Base-by-base conservation (phyloP, 768 basidiomycete species). In the Naematelia aurantialba region DNA sequence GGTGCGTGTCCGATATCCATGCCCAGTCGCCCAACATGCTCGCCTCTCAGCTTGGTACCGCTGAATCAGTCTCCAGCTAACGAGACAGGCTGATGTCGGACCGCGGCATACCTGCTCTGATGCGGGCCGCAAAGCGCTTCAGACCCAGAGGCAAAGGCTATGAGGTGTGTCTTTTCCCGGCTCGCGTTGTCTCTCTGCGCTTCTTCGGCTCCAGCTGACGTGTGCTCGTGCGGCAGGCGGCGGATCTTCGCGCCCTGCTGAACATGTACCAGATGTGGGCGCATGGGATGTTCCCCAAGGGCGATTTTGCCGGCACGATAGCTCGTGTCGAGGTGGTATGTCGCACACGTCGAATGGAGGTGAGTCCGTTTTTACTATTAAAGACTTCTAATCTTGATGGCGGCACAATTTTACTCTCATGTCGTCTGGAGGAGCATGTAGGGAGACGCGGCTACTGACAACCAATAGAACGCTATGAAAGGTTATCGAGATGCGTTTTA, bases 191-290 rank as follows among this genome's bases (percentile, higher is more conserved):
- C n/a, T n/a, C n/a, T n/a, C n/a, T 34, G 26, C 2, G 26, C 30
- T 31, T 12, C 14, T 31, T 8, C 5, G 26, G 31, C 19, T 13
- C 42, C 4, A 27, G 31, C 1, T 25, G 24, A 12, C 34, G 34
- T 8, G 34, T 17, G 8, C 34, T 39, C 17, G 34, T 39, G 21
- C 19, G 8, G 5, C 10, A 52, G 52, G 34, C 19, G n/a, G 76
- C 83, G 52, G 93, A 99, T 76, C 82, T 99, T 39, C 84, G 84
- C 62, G 81, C 88, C 39, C 78, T 97, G 13, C 80, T 98, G 55
- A 84, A 86, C 61, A 79, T 88, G 31, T 98, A 98, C 73, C 91
- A 92, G 70, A 88, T 91, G 68, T 99, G 96, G 96, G 83, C 91
- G 2, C 96, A 98, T 79, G 84, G 83, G 67, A 81, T 99, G 81